Evolutionary conservation across 768 basidiomycete species (phyloP).

Genomic region (Kwoniella botswanensis): DNA sequence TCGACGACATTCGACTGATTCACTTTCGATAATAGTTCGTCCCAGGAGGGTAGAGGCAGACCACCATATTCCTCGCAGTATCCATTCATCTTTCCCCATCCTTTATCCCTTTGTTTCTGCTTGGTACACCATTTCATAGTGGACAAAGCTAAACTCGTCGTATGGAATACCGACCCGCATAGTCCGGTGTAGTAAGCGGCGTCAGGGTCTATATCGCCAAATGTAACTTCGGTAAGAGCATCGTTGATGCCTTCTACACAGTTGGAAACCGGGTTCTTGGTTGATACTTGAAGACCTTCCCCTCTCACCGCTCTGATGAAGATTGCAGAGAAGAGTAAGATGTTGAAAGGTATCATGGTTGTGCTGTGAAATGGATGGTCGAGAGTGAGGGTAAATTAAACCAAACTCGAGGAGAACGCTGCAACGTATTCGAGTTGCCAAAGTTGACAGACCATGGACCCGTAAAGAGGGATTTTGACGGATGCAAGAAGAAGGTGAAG

Average conservation of each 20-base stretch:
- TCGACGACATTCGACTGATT: constrained; percentile 2
- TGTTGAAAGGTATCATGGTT: not conserved
- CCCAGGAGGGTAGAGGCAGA: not conserved
- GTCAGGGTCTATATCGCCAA: constrained; percentile 17
- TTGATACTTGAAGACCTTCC: constrained; percentile 1
- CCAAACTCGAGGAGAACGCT: not conserved
- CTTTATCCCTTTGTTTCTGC: constrained; percentile 1
- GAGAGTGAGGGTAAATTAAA: not conserved
- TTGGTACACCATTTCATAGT: constrained; percentile 22
- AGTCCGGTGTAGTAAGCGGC: constrained; percentile 18
- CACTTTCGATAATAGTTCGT: constrained; percentile 6
- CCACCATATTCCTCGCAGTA: constrained; percentile 33
- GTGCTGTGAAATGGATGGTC: not conserved
- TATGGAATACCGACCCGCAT: constrained; percentile 19
- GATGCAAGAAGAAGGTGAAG: too few relatives aligned
- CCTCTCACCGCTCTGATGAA: not conserved
- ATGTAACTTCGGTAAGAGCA: constrained; percentile 19
- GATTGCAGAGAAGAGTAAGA: not conserved
- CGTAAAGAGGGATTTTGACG: too few relatives aligned
- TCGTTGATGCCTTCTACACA: constrained; percentile 21
- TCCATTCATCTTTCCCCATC: constrained; percentile 6
- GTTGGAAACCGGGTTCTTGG: constrained; percentile 8
- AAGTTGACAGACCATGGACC: too few relatives aligned
- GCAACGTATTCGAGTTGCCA: too few relatives aligned
- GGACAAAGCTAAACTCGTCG: constrained; percentile 21